Evolutionary conservation across 208 protist genomes (phyloP).

Genomic region (Histomonas meleagridis): DNA sequence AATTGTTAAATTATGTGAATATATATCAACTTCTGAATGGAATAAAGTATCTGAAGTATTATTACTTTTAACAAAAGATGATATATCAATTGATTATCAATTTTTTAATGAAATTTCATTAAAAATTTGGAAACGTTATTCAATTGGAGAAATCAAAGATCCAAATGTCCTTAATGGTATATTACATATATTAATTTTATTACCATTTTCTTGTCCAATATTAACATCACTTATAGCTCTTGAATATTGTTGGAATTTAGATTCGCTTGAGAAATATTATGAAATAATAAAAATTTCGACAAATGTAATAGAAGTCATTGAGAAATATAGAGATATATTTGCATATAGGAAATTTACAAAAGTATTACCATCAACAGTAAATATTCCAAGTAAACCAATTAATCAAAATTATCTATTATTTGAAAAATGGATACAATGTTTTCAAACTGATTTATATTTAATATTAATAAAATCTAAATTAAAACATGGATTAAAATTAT

Average conservation of each 20-base stretch:
- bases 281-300: neutral
- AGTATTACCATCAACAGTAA: neutral
- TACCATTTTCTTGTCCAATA: conserved; percentile 1
- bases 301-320: neutral
- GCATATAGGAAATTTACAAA: neutral
- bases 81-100: neutral
- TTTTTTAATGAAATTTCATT: neutral
- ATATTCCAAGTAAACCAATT: conserved; percentile 21
- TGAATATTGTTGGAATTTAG: neutral
- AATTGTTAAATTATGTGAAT: neutral
- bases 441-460: neutral
- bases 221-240: neutral
- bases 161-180: neutral
- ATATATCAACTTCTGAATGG: neutral
- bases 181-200: neutral
- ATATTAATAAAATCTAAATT: neutral
- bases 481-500: neutral
- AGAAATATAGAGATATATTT: conserved; percentile 8
- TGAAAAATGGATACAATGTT: conserved; percentile 8
- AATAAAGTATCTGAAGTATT: neutral
- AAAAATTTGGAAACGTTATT: neutral
- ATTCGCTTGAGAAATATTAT: neutral
- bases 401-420: neutral
- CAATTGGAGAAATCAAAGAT: neutral
- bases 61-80: neutral